These are phyloP conservation scores for Erythrophleum fordii DNA, from an alignment of 306 rosid species.

Conservation along the genomic window DNA sequence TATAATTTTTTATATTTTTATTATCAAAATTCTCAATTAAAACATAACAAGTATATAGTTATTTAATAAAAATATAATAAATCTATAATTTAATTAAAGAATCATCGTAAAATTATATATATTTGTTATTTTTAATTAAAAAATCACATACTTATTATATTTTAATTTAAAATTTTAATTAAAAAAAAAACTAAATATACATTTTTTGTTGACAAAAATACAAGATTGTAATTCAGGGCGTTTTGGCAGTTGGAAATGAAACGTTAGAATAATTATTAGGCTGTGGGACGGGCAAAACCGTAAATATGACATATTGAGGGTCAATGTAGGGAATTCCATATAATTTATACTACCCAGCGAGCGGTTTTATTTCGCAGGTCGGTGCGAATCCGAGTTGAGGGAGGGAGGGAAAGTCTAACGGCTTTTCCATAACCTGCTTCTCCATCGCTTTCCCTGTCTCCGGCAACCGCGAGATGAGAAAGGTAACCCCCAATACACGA, in stretches of 20 bases:
- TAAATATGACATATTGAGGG: conserved; percentile 31
- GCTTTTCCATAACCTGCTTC: conserved; percentile 32
- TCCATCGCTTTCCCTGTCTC: conserved; percentile 44
- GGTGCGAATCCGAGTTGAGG: conserved; percentile 35
- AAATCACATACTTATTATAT: too few relatives aligned
- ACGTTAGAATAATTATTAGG: not conserved
- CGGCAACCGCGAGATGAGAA: conserved; percentile 33
- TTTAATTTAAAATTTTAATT: too few relatives aligned
- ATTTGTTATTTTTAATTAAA: too few relatives aligned
- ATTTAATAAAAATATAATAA: too few relatives aligned
- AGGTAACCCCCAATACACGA: not conserved
- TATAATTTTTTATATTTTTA: too few relatives aligned
- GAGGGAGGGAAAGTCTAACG: conserved; percentile 42
- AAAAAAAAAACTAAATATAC: too few relatives aligned
- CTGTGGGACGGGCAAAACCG: not conserved
- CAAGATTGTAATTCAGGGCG: too few relatives aligned
- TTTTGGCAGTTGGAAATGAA: not conserved
- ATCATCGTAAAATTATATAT: too few relatives aligned
- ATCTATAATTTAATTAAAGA: too few relatives aligned
- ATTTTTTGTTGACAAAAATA: too few relatives aligned
- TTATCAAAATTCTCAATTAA: too few relatives aligned
- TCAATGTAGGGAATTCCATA: conserved; percentile 31
- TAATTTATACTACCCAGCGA: conserved; percentile 22
- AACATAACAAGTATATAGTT: too few relatives aligned
- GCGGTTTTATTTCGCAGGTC: conserved; percentile 49